Evolutionary conservation across 2,329 filamentous ascomycete species (phyloP).

Genomic region (Bipolaris bicolor): DNA sequence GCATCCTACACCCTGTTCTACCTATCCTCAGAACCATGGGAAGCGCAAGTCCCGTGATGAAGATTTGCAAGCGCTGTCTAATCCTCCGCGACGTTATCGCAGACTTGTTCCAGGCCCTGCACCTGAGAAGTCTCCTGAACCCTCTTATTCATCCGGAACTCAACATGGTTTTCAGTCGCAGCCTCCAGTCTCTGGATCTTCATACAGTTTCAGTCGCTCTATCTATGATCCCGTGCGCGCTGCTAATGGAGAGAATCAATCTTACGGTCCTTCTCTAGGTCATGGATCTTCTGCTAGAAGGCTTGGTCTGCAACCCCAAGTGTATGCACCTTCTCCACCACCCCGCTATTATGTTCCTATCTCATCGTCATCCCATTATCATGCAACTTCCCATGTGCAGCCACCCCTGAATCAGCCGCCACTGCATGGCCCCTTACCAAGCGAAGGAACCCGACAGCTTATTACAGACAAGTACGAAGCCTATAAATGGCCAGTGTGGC

Average conservation of each 20-base stretch:
- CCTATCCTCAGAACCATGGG: neutral
- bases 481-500: constrained; percentile 33
- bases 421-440: neutral
- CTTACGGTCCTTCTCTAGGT: neutral
- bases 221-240: neutral
- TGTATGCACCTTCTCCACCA: no score
- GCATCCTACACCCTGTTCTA: no score
- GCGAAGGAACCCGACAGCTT: constrained; percentile 8
- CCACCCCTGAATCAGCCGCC: no score
- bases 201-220: neutral
- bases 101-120: neutral
- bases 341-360: no score
- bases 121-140: neutral
- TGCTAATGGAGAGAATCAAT: neutral
- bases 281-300: neutral
- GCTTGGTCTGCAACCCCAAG: neutral
- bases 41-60: neutral
- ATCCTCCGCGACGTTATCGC: neutral
- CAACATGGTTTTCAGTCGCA: neutral
- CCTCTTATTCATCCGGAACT: neutral
- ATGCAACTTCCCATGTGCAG: no score
- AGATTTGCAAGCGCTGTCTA: neutral
- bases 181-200: neutral
- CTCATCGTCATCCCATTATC: no score
- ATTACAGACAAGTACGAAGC: constrained; percentile 28